Evolutionary conservation across 257 asterid species (phyloP).

Genomic region (Nicotiana benthamiana): DNA sequence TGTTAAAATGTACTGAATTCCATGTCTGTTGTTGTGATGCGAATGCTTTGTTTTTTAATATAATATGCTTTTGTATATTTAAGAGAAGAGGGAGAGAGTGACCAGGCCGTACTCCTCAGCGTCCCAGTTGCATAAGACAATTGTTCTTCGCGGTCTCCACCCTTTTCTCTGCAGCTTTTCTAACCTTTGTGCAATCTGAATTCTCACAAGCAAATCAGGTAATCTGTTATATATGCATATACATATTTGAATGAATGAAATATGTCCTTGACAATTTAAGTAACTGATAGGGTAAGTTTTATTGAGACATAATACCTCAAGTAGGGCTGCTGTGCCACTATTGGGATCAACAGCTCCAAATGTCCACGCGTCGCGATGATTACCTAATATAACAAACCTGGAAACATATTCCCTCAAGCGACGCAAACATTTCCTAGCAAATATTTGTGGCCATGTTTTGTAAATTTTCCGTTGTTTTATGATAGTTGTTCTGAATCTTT

Average conservation of each 20-base stretch:
- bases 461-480: neutral
- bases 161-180: conserved; percentile 34
- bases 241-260: neutral
- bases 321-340: conserved; percentile 85
- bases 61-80: neutral
- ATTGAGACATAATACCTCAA: conserved; percentile 43
- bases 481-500: neutral
- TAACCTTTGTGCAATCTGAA: conserved; percentile 60
- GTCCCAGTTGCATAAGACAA: conserved; percentile 80
- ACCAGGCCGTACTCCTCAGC: conserved; percentile 96
- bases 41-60: neutral
- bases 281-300: neutral
- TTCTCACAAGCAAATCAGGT: conserved; percentile 14
- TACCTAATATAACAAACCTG: conserved; percentile 75
- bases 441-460: neutral
- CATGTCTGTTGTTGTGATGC: neutral
- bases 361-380: conserved; percentile 96
- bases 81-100: conserved; percentile 9
- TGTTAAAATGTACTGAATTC: neutral
- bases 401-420: conserved; percentile 13
- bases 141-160: conserved; percentile 73
- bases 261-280: neutral
- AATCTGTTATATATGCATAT: neutral
- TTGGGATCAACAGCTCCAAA: conserved; percentile 91
- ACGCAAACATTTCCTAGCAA: neutral